Base-by-base conservation (phyloP, 2,329 filamentous ascomycete genomes). In the Chrysoporthe deuterocubensis region DNA sequence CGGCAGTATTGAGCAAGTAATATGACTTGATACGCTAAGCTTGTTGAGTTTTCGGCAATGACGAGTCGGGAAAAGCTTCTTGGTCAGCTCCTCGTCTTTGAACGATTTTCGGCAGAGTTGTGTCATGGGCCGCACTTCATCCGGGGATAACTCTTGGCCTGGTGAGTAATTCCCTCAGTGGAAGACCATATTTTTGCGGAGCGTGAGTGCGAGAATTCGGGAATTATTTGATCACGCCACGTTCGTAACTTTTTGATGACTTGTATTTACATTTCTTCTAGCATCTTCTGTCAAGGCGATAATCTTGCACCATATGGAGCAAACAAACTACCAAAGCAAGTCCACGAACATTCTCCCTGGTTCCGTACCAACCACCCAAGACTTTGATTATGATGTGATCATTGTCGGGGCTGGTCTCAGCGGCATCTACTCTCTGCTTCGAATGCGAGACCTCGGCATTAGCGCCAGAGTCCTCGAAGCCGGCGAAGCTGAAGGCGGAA, bases 401-500 rank as follows among this genome's bases (percentile, higher is more conserved):
- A 43, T 68, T 61, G 57, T 68, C 21, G 66, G 66, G 21, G 66
- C 62, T 46, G 66, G 66, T 18, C 64, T 68, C 18, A 58, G 66
- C 14, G 66, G 66, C 37, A 44, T 68, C 26, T 68, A 62, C 21
- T 52, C 64, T 34, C n/a, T 68, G 34, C 60, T 65, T 34, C 42
- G 16, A 8, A n/a, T 68, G 42, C 52, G 62, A 40, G 62, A 68
- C 4, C 21, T 65, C n/a, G 62, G 66, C 5, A 44, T 57, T n/a
- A 65, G 44, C 3, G 59, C 48, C 43, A 68, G 62, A 37, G 48
- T 68, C 2, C 37, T 68, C 7, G 62, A 68, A 26, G 54, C 56
- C 21, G 62, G 66, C 13, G 34, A 37, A n/a, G 50, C 54, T 43
- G 64, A 65, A 21, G 66, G 58, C 5, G 66, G 62, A 4, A 58